phyloP scores from a whole-genome alignment of 164 flowering plant species.

The Vitis amurensis region DNA sequence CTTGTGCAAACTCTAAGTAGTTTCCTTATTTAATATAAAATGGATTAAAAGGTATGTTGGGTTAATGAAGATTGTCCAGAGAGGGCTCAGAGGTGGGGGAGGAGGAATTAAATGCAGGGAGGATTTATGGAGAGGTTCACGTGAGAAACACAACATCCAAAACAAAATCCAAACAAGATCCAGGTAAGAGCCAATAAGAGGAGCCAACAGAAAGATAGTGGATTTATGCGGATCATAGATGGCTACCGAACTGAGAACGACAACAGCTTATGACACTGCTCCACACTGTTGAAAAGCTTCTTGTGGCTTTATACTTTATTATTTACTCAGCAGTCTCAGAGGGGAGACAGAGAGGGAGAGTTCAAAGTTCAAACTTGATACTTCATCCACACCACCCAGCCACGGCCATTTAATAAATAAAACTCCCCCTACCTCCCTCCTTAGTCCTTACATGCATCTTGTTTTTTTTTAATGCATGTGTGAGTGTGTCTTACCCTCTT shows the following conservation, averaged over 20 bases:
- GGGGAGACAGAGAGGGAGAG: background rate
- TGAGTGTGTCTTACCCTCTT: background rate
- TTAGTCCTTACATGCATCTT: background rate
- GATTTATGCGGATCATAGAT: slow-evolving; percentile 17
- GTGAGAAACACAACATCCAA: slow-evolving; percentile 22
- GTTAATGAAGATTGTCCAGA: background rate
- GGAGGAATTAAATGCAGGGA: slow-evolving; percentile 8
- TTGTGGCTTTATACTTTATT: background rate
- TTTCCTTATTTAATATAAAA: no score
- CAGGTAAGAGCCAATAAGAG: slow-evolving; percentile 11
- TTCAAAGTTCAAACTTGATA: background rate
- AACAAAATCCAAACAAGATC: slow-evolving; percentile 45
- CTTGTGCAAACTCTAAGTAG: no score
- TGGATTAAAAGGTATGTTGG: no score
- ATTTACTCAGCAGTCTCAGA: background rate
- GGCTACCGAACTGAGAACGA: slow-evolving; percentile 22
- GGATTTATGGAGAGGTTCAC: slow-evolving; percentile 27
- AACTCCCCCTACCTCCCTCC: background rate
- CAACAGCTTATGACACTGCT: slow-evolving; percentile 11
- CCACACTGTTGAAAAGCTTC: background rate
- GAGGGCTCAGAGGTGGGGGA: background rate
- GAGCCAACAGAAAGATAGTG: slow-evolving; percentile 8
- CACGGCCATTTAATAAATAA: no score
- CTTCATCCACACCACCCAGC: background rate
- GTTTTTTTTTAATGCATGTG: background rate